These are phyloP conservation scores for Colletotrichum noveboracense DNA, from an alignment of 2,329 filamentous ascomycete genomes.

Conservation along the genomic window DNA sequence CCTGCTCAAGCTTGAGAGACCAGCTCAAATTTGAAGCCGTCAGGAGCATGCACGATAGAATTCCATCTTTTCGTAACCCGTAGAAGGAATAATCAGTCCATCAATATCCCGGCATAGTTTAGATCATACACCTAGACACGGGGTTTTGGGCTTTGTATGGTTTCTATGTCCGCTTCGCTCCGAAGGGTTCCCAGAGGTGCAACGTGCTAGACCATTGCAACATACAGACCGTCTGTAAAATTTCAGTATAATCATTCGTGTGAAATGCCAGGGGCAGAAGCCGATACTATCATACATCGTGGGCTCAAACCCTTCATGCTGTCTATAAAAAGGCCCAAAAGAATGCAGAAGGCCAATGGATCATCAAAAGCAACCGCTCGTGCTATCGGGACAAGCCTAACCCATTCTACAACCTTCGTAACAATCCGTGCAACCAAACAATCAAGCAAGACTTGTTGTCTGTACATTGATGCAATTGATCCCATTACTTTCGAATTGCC, in stretches of 20 bases:
- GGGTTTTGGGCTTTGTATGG: too few relatives aligned
- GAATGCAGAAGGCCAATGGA: background rate
- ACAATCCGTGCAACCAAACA: rapidly evolving
- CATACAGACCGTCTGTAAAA: background rate
- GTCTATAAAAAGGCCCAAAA: background rate
- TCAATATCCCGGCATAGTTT: too few relatives aligned
- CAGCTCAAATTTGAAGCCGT: too few relatives aligned
- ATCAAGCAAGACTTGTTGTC: too few relatives aligned
- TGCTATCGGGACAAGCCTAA: background rate
- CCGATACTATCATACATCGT: background rate
- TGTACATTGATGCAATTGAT: too few relatives aligned
- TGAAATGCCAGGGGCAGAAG: background rate
- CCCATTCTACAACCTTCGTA: background rate
- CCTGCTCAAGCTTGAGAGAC: background rate
- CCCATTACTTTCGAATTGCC: conserved; percentile 16
- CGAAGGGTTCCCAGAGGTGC: too few relatives aligned
- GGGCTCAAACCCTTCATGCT: background rate
- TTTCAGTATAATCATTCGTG: background rate
- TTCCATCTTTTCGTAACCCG: rapidly evolving
- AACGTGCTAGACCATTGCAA: background rate
- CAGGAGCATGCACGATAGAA: too few relatives aligned
- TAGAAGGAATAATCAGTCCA: too few relatives aligned
- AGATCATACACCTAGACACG: too few relatives aligned
- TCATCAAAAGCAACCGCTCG: background rate
- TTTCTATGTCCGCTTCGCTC: too few relatives aligned